Evolutionary conservation across 2,329 filamentous ascomycete genomes (phyloP).

Genomic region (Monilinia fructigena): DNA sequence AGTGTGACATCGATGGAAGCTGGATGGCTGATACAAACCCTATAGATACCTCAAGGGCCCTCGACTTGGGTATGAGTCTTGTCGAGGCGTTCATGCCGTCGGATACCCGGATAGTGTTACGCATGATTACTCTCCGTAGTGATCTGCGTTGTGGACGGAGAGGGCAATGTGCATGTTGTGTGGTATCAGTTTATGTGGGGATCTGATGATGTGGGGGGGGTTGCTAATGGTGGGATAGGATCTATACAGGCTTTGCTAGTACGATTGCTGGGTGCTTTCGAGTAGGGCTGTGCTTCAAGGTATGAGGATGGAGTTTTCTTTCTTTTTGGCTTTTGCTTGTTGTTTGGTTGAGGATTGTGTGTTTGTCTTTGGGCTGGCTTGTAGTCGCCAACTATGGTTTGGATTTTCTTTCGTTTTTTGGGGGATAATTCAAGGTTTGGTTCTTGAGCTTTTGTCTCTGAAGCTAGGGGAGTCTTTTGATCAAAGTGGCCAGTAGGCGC

Average conservation of each 20-base stretch:
- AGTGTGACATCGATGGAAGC: no score
- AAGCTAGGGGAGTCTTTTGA: background rate
- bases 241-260: conserved; percentile 61
- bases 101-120: conserved; percentile 70
- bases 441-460: background rate
- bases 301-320: conserved; percentile 33
- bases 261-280: conserved; percentile 63
- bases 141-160: background rate
- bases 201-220: background rate
- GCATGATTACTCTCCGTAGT: conserved; percentile 66
- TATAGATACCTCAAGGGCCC: conserved; percentile 32
- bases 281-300: conserved; percentile 67
- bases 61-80: conserved; percentile 40
- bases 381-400: background rate
- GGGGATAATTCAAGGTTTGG: background rate
- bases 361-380: conserved; percentile 5
- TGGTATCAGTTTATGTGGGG: conserved; percentile 64
- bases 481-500: background rate
- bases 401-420: background rate
- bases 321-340: background rate
- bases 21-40: no score
- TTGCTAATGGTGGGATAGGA: conserved; percentile 43
- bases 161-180: conserved; percentile 1
- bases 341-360: background rate
- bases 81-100: conserved; percentile 64